Base-by-base conservation (phyloP, 345 rosid genomes). In the Euclidium syriacum region DNA sequence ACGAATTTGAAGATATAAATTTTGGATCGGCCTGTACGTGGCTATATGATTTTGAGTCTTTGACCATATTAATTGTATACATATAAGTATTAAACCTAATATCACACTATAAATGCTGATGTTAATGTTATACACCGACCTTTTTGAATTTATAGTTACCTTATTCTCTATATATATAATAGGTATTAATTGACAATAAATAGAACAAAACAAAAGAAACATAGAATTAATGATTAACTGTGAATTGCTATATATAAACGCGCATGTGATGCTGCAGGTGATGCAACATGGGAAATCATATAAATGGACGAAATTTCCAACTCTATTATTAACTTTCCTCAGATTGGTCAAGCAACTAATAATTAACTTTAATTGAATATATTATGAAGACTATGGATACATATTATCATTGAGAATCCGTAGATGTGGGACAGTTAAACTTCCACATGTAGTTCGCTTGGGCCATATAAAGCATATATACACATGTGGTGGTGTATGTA, bases 201-300 rank as follows among this genome's bases (percentile, higher is more conserved):
- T 62, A 54, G 58, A 47, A 55, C 41, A 62, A 62, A 46, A 70
- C 50, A 53, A 70, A 44, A 54, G 51, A 62, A 61, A 44, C 54
- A 25, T 0, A 11, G 12, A 50, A 5, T 15, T 19, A 70, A 70
- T 62, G 68, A 70, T 70, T 46, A 26, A 20, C n/a, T 70, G 27
- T 22, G 64, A 27, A 47, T 52, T 26, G 62, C 64, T 60, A 10
- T 22, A 61, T 18, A 52, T 61, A 53, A 61, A 44, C 20, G 24
- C 4, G 68, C 68, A 70, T 70, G 74, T 62, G 69, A 48, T 67
- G 72, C 22, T 58, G 72, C 65, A 67, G 65, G 65, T 49, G 43
- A 56, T 56, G 52, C 66, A 57, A 58, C 75, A 71, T 71, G 75
- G 65, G 61, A 71, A 51, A 46, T 56, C 64, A 48, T 55, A 71